These are phyloP conservation scores for Diaporthe nobilis DNA, from an alignment of 2,329 filamentous ascomycete genomes.

Conservation along the genomic window DNA sequence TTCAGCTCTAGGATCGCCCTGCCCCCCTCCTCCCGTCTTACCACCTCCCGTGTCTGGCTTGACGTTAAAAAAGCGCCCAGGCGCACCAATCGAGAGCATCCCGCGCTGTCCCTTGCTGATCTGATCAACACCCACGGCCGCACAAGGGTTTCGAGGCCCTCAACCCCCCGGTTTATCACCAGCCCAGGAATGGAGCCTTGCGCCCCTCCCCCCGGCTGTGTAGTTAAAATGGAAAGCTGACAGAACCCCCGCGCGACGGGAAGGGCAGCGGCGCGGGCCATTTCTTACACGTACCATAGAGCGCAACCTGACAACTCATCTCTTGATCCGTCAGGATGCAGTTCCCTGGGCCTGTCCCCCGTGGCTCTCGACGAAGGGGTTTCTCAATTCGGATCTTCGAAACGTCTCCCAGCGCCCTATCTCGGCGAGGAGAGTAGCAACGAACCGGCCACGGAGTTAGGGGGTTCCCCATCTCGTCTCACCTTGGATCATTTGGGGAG, in stretches of 20 bases:
- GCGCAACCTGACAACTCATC: conserved; percentile 10
- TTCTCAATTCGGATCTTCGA: conserved; percentile 10
- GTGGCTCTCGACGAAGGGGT: background rate
- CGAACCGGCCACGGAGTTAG: background rate
- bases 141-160: conserved; percentile 25
- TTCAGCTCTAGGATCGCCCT: conserved; percentile 30
- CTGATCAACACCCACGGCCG: conserved; percentile 30
- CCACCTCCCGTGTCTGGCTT: conserved; percentile 32
- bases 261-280: conserved; percentile 37
- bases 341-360: background rate
- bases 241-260: conserved; percentile 23
- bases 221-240: background rate
- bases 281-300: background rate
- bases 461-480: conserved; percentile 20
- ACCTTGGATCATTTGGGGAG: conserved; percentile 14
- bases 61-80: conserved; percentile 29
- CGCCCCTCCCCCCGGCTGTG: background rate
- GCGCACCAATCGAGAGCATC: conserved; percentile 34
- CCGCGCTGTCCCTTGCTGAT: conserved; percentile 30
- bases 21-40: conserved; percentile 25
- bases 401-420: background rate
- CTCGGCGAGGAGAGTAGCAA: conserved; percentile 1
- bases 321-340: conserved; percentile 24
- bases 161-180: background rate
- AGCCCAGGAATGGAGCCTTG: conserved; percentile 7